These are phyloP conservation scores for Protomyces arabidopsidicola DNA, from an alignment of 1,139 yeast species.

Conservation along the genomic window DNA sequence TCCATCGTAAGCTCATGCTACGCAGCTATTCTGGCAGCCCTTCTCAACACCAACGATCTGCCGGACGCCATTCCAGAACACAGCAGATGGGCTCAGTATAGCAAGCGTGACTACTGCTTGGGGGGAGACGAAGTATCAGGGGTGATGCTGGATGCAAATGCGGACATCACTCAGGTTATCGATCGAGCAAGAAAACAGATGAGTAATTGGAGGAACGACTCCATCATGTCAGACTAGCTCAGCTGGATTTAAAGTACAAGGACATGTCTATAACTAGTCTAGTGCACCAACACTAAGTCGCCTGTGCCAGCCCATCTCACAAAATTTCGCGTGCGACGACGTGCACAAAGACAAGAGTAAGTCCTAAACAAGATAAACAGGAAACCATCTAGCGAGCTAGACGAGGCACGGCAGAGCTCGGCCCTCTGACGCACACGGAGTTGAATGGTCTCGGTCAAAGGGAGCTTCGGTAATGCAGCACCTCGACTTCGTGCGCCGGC, in stretches of 20 bases:
- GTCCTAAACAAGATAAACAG: no score
- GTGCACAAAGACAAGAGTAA: no score
- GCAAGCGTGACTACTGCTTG: background rate
- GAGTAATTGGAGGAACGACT: background rate
- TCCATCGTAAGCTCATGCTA: constrained; percentile 62
- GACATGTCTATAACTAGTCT: no score
- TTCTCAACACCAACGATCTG: background rate
- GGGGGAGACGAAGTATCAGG: background rate
- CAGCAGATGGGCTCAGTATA: background rate
- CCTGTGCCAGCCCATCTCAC: no score
- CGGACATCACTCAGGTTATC: background rate
- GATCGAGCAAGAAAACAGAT: background rate
- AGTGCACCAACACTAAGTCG: no score
- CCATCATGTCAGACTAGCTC: background rate
- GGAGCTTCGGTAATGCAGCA: constrained; percentile 1
- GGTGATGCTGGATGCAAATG: background rate
- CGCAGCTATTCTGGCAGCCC: constrained; percentile 49
- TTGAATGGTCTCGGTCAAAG: constrained; percentile 21
- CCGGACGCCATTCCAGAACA: constrained; percentile 8
- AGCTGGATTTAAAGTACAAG: no score
- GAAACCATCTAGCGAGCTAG: no score
- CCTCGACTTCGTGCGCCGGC: background rate
- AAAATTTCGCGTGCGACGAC: no score
- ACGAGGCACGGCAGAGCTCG: no score
- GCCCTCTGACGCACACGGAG: background rate